Base-by-base conservation (phyloP, 148 eudicot species). In the Rheum nobile region DNA sequence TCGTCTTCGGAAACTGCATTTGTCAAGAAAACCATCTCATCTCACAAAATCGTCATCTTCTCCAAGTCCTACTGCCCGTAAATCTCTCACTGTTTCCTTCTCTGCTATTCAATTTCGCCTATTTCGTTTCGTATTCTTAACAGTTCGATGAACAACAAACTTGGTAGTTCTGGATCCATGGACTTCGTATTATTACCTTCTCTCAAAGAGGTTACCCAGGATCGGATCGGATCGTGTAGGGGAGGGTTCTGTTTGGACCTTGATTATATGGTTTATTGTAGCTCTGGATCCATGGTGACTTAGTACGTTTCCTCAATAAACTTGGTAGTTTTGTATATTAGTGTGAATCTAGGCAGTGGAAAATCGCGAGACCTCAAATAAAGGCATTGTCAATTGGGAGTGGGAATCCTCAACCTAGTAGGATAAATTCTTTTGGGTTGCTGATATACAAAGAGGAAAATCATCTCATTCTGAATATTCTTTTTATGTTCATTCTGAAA, bases 41-140 rank as follows among this genome's bases (percentile, higher is more conserved):
- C 91, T 75, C 89, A 89, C 75, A 55, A 85, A 59, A 84, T 89
- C 44, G 94, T 89, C 75, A 87, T 89, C 77, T 89, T 89, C 82
- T 89, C 95, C 82, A 89, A 89, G 63, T 87, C 91, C 32, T 89
- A 89, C 79, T 89, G 94, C 86, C 94, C 91, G 94, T 89, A 86
- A 37, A 48, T 35, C 32, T 42, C 67, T 50, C 57, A 50, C 57
- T n/a, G 69, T 67, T 69, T 39, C 73, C 75, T 74, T 73, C 43
- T 55, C 72, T 75, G 2, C 52, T 65, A 71, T 44, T 32, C 8
- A 28, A 48, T 22, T 34, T 52, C 29, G 2, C 10, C 28, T 12
- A 72, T 35, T 55, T 63, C n/a, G 2, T 65, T 34, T 32, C 37
- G 17, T 22, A 35, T 9, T 6, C 16, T 1, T 76, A 37, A 19